Conservation (phyloP, 202 grass and related monocot species). For the Cymbopogon flexuosus region DNA sequence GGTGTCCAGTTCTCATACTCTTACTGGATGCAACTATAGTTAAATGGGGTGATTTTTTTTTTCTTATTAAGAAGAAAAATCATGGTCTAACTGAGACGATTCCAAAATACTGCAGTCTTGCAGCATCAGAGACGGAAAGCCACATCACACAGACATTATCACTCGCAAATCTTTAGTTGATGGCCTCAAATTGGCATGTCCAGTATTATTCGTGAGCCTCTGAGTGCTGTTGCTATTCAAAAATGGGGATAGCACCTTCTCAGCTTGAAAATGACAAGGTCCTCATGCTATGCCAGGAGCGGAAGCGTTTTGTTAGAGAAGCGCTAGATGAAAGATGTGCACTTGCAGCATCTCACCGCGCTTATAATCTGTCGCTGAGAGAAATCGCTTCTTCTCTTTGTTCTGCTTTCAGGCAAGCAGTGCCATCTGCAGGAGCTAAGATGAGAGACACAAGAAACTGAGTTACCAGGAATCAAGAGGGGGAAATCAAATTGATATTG, state of each 20-base stretch:
- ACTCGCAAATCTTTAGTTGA: neutral
- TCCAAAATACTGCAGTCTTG: neutral
- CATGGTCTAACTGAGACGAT: neutral
- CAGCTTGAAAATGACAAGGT: constrained; percentile 53
- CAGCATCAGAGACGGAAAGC: neutral
- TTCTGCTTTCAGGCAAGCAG: constrained; percentile 55
- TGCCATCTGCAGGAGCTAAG: constrained; percentile 50
- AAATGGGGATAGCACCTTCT: constrained; percentile 53
- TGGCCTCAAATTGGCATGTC: neutral
- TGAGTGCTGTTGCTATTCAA: neutral
- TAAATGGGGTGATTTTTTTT: neutral
- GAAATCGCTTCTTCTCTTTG: constrained; percentile 45
- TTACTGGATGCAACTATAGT: too few species aligned
- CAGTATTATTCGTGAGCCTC: neutral
- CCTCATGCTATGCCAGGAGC: constrained; percentile 60
- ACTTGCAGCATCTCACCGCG: constrained; percentile 45
- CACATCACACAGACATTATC: neutral
- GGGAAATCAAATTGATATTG: constrained; percentile 36
- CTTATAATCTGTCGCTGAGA: constrained; percentile 55
- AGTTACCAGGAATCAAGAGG: constrained; percentile 49
- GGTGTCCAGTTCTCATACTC: too few species aligned
- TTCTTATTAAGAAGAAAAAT: neutral
- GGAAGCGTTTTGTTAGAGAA: constrained; percentile 58
- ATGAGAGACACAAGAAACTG: constrained; percentile 53
- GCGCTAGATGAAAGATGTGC: constrained; percentile 54